These are phyloP conservation scores for Lojkania enalia DNA, from an alignment of 2,329 filamentous ascomycete genomes.

Conservation along the genomic window DNA sequence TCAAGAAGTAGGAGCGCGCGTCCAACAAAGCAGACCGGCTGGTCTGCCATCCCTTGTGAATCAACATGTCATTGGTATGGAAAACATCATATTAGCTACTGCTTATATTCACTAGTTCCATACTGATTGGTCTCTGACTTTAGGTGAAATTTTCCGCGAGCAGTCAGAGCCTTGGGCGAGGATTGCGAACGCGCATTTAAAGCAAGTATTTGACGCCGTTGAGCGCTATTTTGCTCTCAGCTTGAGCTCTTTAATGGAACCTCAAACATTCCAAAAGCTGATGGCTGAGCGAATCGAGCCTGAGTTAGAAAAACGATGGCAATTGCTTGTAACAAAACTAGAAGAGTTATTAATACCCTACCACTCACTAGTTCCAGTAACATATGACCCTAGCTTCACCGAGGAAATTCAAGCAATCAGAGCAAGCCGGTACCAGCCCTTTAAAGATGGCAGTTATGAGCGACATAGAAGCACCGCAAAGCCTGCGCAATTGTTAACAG, in stretches of 20 bases:
- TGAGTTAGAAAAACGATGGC: constrained; percentile 20
- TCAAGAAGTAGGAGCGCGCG: constrained; percentile 16
- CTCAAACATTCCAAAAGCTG: constrained; percentile 17
- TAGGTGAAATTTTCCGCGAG: constrained; percentile 26
- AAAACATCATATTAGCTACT: too few relatives aligned
- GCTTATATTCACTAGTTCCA: too few relatives aligned
- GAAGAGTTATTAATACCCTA: constrained; percentile 28
- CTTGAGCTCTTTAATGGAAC: constrained; percentile 22
- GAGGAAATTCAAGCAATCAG: constrained; percentile 19
- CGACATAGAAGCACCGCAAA: neutral
- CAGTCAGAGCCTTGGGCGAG: constrained; percentile 25
- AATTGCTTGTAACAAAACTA: constrained; percentile 20
- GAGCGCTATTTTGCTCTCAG: constrained; percentile 20
- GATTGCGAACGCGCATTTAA: constrained; percentile 23
- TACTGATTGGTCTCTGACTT: too few relatives aligned
- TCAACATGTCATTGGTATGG: constrained; percentile 24
- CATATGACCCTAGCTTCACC: constrained; percentile 28
- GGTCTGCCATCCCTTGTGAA: constrained; percentile 29
- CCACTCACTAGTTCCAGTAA: constrained; percentile 21
- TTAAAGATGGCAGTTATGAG: neutral
- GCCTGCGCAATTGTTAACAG: constrained; percentile 23
- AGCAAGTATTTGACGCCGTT: constrained; percentile 22
- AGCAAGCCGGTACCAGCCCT: constrained; percentile 11
- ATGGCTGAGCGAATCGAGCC: constrained; percentile 22
- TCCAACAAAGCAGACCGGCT: constrained; percentile 22